A percentile compares a stretch with the other conserved stretches of the same genome.
These are phyloP conservation scores for Desmodesmus armatus DNA, from an alignment of 139 green algal genomes.

Conservation along the genomic window DNA sequence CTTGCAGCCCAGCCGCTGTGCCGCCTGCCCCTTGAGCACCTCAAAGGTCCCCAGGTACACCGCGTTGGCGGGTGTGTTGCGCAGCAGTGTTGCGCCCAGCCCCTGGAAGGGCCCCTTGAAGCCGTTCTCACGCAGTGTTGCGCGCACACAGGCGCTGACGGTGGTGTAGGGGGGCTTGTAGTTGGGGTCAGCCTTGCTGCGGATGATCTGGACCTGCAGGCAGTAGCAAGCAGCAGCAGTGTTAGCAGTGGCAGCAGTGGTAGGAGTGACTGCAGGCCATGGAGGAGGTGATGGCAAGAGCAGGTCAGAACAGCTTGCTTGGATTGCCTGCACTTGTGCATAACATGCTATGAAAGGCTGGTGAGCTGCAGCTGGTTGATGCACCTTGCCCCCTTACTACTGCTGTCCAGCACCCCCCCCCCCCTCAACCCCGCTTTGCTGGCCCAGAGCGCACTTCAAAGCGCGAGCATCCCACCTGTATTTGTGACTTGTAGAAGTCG, in stretches of 20 bases:
- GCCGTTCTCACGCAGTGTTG: conserved; percentile 81
- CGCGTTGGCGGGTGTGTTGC: conserved; percentile 94
- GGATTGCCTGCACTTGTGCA: not conserved
- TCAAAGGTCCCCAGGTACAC: conserved; percentile 97
- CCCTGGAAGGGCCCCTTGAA: conserved; percentile 90
- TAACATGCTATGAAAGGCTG: too few species aligned
- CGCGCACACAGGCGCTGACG: conserved; percentile 76
- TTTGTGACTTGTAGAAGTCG: conserved; percentile 98
- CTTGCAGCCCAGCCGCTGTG: conserved; percentile 50
- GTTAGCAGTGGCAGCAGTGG: too few species aligned
- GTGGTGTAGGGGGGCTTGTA: conserved; percentile 93
- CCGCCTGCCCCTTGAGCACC: conserved; percentile 80
- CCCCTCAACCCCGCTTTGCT: too few species aligned
- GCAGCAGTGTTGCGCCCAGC: conserved; percentile 83
- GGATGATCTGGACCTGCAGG: conserved; percentile 89
- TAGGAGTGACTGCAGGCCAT: too few species aligned
- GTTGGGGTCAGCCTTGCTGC: conserved; percentile 75
- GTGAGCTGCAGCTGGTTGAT: too few species aligned
- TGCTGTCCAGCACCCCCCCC: too few species aligned
- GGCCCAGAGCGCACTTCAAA: too few species aligned
- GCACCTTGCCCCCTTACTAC: too few species aligned
- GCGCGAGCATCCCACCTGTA: too few species aligned
- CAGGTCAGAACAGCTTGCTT: not conserved
- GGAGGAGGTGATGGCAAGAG: not conserved
- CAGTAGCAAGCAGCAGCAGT: too few species aligned